phyloP scores from a whole-genome alignment of 495 filamentous ascomycete species.

The Glonium stellatum region DNA sequence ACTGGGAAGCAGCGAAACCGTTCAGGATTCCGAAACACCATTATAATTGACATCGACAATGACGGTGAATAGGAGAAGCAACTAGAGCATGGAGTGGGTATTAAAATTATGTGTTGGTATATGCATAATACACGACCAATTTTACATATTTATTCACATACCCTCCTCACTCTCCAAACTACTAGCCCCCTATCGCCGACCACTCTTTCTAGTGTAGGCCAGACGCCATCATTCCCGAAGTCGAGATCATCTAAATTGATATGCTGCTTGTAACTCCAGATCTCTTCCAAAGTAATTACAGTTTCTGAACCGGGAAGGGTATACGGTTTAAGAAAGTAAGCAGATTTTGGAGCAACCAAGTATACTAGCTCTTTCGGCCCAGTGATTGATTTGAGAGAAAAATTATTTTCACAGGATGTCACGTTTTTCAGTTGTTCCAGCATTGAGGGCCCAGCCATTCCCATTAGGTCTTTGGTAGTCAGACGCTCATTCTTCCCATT shows the following conservation, averaged over 20 bases:
- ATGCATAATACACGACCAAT: not conserved
- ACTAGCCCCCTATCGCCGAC: conserved; percentile 72
- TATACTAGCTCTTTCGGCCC: conserved; percentile 12
- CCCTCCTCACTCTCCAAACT: conserved; percentile 60
- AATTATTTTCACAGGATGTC: conserved; percentile 47
- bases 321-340: conserved; percentile 62
- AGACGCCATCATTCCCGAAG: conserved; percentile 75
- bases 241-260: conserved; percentile 91
- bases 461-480: conserved; percentile 76
- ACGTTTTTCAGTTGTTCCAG: conserved; percentile 51
- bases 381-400: not conserved
- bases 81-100: too few species aligned
- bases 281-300: conserved; percentile 50
- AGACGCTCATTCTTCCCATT: conserved; percentile 61
- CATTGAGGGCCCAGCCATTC: conserved; percentile 56
- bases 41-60: too few species aligned
- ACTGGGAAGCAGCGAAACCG: too few species aligned
- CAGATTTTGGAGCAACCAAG: conserved; percentile 48
- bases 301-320: conserved; percentile 23
- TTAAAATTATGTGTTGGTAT: too few species aligned
- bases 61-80: too few species aligned
- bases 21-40: too few species aligned
- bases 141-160: conserved; percentile 11
- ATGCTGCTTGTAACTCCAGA: conserved; percentile 69
- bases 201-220: conserved; percentile 64